phyloP scores from a whole-genome alignment of 345 rosid genomes.

The Hibiscus trionum region DNA sequence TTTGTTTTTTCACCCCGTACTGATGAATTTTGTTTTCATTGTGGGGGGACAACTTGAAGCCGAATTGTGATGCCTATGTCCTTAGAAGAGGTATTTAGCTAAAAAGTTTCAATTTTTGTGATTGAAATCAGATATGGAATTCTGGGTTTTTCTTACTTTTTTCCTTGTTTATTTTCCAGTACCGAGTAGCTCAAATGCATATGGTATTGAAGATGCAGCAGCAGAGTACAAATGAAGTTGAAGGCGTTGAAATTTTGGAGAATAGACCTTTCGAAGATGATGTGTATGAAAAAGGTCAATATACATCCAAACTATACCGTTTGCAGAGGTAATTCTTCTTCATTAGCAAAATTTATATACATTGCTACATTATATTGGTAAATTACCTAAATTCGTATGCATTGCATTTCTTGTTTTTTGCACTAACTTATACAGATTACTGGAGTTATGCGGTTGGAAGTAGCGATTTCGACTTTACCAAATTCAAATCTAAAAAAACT shows the following conservation, averaged over 20 bases:
- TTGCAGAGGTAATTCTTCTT: constrained; percentile 44
- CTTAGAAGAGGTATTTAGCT: constrained; percentile 45
- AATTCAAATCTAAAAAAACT: constrained; percentile 44
- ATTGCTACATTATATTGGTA: neutral
- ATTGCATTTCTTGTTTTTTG: constrained; percentile 1
- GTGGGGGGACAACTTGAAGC: constrained; percentile 23
- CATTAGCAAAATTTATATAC: neutral
- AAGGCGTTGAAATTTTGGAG: constrained; percentile 59
- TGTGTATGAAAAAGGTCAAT: constrained; percentile 44
- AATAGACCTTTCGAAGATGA: constrained; percentile 37
- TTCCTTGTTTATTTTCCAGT: constrained; percentile 29
- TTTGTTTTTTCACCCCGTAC: constrained; percentile 18
- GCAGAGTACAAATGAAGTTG: constrained; percentile 39
- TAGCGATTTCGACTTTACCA: constrained; percentile 32
- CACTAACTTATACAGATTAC: constrained; percentile 34
- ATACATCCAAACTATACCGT: constrained; percentile 50
- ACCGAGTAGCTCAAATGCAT: constrained; percentile 56
- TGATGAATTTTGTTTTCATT: neutral
- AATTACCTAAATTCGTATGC: neutral
- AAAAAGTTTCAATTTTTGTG: neutral
- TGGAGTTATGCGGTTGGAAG: constrained; percentile 55
- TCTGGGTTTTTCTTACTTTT: neutral
- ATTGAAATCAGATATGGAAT: neutral
- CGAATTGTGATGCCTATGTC: constrained; percentile 66
- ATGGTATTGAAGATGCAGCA: constrained; percentile 66